Percentiles rank a stretch among this genome's conserved stretches.
Conservation (phyloP, 1,284 basidiomycete genomes). For the Ganoderma sp. region DNA sequence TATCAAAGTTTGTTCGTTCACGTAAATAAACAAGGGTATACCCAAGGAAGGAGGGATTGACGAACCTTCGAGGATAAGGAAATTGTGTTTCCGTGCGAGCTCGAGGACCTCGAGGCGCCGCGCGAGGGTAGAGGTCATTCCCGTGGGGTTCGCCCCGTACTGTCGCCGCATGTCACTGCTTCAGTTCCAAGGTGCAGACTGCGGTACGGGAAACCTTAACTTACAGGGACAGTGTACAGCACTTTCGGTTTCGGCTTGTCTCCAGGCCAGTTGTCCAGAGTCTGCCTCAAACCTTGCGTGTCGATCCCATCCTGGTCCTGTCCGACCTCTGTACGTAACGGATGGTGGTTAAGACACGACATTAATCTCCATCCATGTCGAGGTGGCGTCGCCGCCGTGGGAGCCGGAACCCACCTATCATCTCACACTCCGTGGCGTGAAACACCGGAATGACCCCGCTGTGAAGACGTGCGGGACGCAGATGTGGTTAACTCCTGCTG, state of each 20-base stretch:
- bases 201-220: constrained; percentile 33
- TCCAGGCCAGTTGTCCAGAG: constrained; percentile 79
- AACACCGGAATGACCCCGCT: constrained; percentile 74
- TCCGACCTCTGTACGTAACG: constrained; percentile 64
- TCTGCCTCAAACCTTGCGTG: constrained; percentile 65
- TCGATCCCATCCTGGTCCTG: constrained; percentile 82
- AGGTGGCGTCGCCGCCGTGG: not conserved
- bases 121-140: constrained; percentile 74
- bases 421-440: constrained; percentile 58
- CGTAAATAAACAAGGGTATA: not conserved
- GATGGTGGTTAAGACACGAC: not conserved
- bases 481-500: constrained; percentile 8
- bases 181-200: not conserved
- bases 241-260: constrained; percentile 79
- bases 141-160: constrained; percentile 88
- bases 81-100: constrained; percentile 76
- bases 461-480: constrained; percentile 34
- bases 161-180: constrained; percentile 36
- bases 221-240: constrained; percentile 83
- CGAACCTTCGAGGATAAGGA: constrained; percentile 85
- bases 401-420: constrained; percentile 58
- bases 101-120: constrained; percentile 81
- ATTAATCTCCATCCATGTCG: not conserved
- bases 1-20: not conserved
- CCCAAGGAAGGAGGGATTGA: constrained; percentile 10